These are phyloP conservation scores for Xylariaceae sp. DNA, from an alignment of 2,329 filamentous ascomycete genomes.

Conservation along the genomic window DNA sequence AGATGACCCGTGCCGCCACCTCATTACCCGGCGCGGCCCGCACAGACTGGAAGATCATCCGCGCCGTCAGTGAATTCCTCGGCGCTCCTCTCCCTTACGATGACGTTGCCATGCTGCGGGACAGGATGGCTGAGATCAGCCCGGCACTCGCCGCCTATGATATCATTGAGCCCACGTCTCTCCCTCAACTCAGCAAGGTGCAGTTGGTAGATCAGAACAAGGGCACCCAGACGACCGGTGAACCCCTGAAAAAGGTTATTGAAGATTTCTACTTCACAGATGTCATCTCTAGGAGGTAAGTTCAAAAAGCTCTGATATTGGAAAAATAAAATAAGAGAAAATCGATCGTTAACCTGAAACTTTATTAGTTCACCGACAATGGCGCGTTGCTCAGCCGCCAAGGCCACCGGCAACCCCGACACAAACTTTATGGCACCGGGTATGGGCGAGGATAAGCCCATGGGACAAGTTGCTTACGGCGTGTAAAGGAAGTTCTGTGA, in stretches of 20 bases:
- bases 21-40: constrained; percentile 82
- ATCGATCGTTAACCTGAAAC: constrained; percentile 12
- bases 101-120: constrained; percentile 79
- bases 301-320: constrained; percentile 21
- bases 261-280: constrained; percentile 99
- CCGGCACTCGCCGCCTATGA: constrained; percentile 87
- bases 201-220: constrained; percentile 97
- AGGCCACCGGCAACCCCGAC: constrained; percentile 72
- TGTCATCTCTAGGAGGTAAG: constrained; percentile 88
- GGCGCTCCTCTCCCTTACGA: constrained; percentile 85
- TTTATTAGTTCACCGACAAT: constrained; percentile 80
- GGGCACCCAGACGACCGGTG: constrained; percentile 66
- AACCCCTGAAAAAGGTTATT: constrained; percentile 75
- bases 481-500: constrained; percentile 31
- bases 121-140: constrained; percentile 93
- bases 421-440: constrained; percentile 76
- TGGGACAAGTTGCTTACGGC: constrained; percentile 57
- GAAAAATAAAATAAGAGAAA: neutral
- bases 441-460: constrained; percentile 55
- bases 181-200: constrained; percentile 77
- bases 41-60: constrained; percentile 98
- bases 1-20: constrained; percentile 87
- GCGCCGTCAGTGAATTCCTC: constrained; percentile 86
- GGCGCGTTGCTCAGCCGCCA: constrained; percentile 93
- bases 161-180: constrained; percentile 73